phyloP scores from a whole-genome alignment of 2,329 filamentous ascomycete genomes.

The Alternaria ethzedia region DNA sequence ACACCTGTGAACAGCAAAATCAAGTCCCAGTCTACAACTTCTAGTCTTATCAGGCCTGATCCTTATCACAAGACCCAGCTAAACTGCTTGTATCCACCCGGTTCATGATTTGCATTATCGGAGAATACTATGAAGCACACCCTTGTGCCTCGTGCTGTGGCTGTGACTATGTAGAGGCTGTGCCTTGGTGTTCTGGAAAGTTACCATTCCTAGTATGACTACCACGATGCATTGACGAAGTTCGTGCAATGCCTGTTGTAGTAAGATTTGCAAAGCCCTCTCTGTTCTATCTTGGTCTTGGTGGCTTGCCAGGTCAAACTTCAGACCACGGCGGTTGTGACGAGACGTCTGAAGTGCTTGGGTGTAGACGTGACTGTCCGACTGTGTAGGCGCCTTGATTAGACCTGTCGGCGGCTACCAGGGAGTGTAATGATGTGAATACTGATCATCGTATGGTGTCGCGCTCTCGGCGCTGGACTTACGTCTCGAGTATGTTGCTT shows the following conservation, averaged over 20 bases:
- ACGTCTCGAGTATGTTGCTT: background rate
- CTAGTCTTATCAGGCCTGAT: slow-evolving; percentile 6
- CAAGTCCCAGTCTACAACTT: slow-evolving; percentile 20
- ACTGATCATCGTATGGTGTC: background rate
- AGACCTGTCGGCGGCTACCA: background rate
- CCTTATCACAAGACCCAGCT: slow-evolving; percentile 2
- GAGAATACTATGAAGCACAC: slow-evolving; percentile 24
- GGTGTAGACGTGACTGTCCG: background rate
- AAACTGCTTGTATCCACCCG: slow-evolving; percentile 17
- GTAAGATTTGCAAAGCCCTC: background rate
- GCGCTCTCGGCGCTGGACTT: background rate
- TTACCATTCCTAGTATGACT: background rate
- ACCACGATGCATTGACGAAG: background rate
- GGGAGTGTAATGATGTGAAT: background rate
- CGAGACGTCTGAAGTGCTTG: background rate
- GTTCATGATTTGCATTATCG: slow-evolving; percentile 24
- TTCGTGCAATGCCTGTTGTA: slow-evolving; percentile 3
- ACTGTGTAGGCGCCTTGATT: background rate
- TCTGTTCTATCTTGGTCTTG: background rate
- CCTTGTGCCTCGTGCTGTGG: slow-evolving; percentile 7
- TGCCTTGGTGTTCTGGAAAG: slow-evolving; percentile 26
- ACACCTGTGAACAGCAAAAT: slow-evolving; percentile 24
- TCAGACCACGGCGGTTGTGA: background rate
- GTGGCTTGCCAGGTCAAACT: background rate
- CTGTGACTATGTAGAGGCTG: slow-evolving; percentile 1